Percentiles rank a stretch among this genome's conserved stretches.
Conservation (phyloP, 331 rosid genomes). For the Pyracantha coccinea region DNA sequence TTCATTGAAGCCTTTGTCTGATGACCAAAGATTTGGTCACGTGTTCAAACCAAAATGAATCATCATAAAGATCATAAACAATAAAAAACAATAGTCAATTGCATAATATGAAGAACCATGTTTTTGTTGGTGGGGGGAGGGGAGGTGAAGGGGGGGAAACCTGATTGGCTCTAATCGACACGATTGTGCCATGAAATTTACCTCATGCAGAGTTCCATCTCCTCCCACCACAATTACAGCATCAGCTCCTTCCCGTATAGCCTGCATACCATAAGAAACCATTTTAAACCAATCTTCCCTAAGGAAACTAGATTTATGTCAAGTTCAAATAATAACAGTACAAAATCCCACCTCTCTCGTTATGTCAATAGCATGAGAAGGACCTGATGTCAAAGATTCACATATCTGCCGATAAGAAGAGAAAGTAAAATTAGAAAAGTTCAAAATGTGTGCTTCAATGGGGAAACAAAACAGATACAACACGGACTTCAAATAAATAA, state of each 20-base stretch:
- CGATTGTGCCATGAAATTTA: background rate
- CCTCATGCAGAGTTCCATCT: constrained; percentile 99
- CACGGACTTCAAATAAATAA: too few relatives aligned
- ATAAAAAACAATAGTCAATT: background rate
- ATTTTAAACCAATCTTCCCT: background rate
- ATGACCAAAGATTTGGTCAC: too few relatives aligned
- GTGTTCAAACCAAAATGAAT: too few relatives aligned
- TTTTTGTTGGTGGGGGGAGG: too few relatives aligned
- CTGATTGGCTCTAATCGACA: background rate
- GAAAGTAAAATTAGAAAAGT: background rate
- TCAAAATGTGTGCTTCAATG: too few relatives aligned
- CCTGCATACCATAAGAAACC: constrained; percentile 34
- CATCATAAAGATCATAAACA: background rate
- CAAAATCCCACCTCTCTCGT: constrained; percentile 70
- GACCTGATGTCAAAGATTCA: constrained; percentile 87
- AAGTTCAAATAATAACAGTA: constrained; percentile 8
- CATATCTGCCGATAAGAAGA: constrained; percentile 49
- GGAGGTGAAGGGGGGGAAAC: background rate
- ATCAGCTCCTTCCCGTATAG: constrained; percentile 83
- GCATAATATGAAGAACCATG: background rate
- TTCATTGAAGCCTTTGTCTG: too few relatives aligned
- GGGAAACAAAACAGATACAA: too few relatives aligned
- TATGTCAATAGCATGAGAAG: constrained; percentile 90
- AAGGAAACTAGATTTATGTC: constrained; percentile 4
- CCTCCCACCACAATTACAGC: constrained; percentile 95